phyloP scores from a whole-genome alignment of 495 filamentous ascomycete genomes.

The Pseudomonodictys pantanalensis region DNA sequence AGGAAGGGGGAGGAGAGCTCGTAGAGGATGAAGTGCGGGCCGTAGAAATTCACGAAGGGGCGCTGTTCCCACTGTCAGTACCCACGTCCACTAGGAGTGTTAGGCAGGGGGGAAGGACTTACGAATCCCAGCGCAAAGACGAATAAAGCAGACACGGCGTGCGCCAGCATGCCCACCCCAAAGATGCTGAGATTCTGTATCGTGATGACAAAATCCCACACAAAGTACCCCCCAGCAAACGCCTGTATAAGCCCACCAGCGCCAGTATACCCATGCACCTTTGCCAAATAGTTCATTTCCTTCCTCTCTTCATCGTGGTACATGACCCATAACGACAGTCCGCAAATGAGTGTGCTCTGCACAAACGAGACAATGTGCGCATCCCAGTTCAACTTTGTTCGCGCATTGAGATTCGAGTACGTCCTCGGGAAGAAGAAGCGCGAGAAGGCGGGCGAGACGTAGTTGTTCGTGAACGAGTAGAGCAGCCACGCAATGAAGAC shows the following conservation, averaged over 20 bases:
- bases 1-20: slow-evolving; percentile 64
- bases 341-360: slow-evolving; percentile 78
- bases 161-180: slow-evolving; percentile 82
- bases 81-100: slow-evolving; percentile 58
- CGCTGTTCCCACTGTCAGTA: slow-evolving; percentile 1
- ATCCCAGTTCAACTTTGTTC: slow-evolving; percentile 89
- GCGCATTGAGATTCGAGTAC: slow-evolving; percentile 64
- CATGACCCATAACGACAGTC: slow-evolving; percentile 79
- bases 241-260: slow-evolving; percentile 77
- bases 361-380: slow-evolving; percentile 92
- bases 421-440: slow-evolving; percentile 62
- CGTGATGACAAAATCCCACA: slow-evolving; percentile 86
- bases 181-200: slow-evolving; percentile 71
- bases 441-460: slow-evolving; percentile 74
- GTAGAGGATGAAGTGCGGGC: slow-evolving; percentile 89
- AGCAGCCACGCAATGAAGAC: slow-evolving; percentile 66
- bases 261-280: slow-evolving; percentile 90
- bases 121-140: slow-evolving; percentile 94
- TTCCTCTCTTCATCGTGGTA: slow-evolving; percentile 70
- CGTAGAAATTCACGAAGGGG: slow-evolving; percentile 93
- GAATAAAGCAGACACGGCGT: slow-evolving; percentile 77
- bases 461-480: slow-evolving; percentile 73
- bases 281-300: slow-evolving; percentile 66
- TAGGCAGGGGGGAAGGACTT: slow-evolving; percentile 44
- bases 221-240: slow-evolving; percentile 88